Evolutionary conservation across 1,284 basidiomycete genomes (phyloP).

Genomic region (Hemileia vastatrix): DNA sequence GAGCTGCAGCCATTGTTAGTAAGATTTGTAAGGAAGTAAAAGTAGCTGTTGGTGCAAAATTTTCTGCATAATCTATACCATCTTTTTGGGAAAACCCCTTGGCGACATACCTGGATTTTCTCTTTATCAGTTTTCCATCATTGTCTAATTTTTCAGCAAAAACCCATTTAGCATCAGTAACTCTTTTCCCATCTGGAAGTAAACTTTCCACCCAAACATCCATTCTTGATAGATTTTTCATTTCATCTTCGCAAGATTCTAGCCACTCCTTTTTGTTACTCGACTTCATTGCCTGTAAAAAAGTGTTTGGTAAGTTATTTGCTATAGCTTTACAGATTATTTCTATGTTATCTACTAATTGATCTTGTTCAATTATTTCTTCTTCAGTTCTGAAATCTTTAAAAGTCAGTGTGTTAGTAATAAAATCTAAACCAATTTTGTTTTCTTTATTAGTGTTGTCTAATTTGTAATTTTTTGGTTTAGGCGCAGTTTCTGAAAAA

Average conservation of each 20-base stretch:
- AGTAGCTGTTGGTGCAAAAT: not conserved
- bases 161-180: not conserved
- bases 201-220: not conserved
- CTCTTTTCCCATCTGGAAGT: not conserved
- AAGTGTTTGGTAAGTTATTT: not conserved
- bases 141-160: not conserved
- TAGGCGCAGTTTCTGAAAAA: too few species aligned
- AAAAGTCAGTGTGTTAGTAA: too few species aligned
- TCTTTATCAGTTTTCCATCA: not conserved
- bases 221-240: not conserved
- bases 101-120: not conserved
- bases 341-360: too few species aligned
- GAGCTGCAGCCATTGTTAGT: not conserved
- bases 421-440: too few species aligned
- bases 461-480: too few species aligned
- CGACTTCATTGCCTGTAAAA: not conserved
- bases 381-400: too few species aligned
- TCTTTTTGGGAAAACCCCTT: not conserved
- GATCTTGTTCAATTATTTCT: too few species aligned
- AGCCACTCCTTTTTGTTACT: not conserved
- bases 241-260: not conserved
- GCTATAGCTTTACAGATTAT: too few species aligned
- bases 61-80: not conserved
- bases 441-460: too few species aligned
- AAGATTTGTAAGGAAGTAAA: not conserved